phyloP scores from a whole-genome alignment of 2,329 filamentous ascomycete species.

The Venturia asperata region DNA sequence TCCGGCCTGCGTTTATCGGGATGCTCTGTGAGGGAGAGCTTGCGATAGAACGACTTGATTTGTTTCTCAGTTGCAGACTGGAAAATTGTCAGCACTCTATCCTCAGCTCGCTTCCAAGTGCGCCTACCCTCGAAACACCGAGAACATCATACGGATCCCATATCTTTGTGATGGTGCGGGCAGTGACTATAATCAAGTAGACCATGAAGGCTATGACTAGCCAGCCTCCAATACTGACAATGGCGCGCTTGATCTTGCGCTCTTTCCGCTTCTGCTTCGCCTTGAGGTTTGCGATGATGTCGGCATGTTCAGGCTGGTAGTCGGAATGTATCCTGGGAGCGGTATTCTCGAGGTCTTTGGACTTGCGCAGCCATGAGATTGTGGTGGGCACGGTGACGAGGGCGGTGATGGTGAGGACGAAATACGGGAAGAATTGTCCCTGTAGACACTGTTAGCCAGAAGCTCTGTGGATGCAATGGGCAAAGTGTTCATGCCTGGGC shows the following conservation, averaged over 20 bases:
- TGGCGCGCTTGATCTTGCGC: conserved; percentile 74
- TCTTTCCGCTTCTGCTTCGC: conserved; percentile 84
- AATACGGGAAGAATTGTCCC: conserved; percentile 98
- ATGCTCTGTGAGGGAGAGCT: conserved; percentile 76
- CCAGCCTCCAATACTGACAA: conserved; percentile 73
- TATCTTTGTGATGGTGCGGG: conserved; percentile 63
- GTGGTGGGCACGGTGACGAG: conserved; percentile 86
- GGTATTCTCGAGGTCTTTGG: conserved; percentile 69
- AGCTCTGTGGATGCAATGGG: conserved; percentile 9
- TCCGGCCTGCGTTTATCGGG: conserved; percentile 89
- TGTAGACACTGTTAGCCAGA: conserved; percentile 34
- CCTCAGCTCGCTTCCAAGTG: background rate
- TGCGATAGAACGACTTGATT: conserved; percentile 88
- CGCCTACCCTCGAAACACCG: conserved; percentile 67
- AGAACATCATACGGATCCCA: conserved; percentile 98
- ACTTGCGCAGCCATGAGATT: conserved; percentile 76
- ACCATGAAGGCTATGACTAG: conserved; percentile 79
- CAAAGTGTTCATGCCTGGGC: conserved; percentile 57
- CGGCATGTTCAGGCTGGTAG: conserved; percentile 74
- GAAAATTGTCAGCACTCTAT: conserved; percentile 24
- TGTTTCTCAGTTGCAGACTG: conserved; percentile 77
- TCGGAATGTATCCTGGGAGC: conserved; percentile 75
- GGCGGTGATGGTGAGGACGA: conserved; percentile 83
- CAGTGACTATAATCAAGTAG: conserved; percentile 79
- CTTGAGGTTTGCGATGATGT: conserved; percentile 75